phyloP scores from a whole-genome alignment of 73 alveolate genomes.

The Uronychia setigera region DNA sequence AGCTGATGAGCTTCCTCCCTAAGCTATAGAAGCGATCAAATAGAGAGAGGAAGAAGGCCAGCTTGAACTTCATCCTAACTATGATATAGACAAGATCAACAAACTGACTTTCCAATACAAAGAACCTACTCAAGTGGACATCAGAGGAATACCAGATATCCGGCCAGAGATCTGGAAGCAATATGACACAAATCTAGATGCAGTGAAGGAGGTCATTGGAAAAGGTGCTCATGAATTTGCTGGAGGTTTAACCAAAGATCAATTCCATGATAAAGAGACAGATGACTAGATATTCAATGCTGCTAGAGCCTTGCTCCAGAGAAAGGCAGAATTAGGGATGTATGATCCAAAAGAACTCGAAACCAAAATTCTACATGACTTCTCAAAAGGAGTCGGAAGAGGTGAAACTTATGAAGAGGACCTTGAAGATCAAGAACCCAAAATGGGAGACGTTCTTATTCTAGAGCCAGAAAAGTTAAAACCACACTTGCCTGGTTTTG shows the following conservation, averaged over 20 bases:
- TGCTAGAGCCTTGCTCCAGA: conserved; percentile 34
- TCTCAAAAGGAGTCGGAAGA: conserved; percentile 60
- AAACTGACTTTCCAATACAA: conserved; percentile 57
- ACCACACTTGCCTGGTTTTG: conserved; percentile 30
- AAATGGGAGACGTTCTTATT: conserved; percentile 76
- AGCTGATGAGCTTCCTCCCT: conserved; percentile 33
- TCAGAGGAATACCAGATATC: conserved; percentile 69
- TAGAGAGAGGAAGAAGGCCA: conserved; percentile 59
- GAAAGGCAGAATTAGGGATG: conserved; percentile 68
- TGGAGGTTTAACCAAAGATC: conserved; percentile 48
- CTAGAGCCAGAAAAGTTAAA: conserved; percentile 66
- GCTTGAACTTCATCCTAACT: conserved; percentile 66
- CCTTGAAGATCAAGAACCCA: conserved; percentile 51
- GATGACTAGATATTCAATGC: conserved; percentile 50
- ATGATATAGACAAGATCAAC: conserved; percentile 69
- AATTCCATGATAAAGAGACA: conserved; percentile 65
- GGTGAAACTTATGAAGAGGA: conserved; percentile 47
- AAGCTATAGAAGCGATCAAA: background rate
- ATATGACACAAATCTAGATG: conserved; percentile 74
- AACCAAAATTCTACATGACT: conserved; percentile 45
- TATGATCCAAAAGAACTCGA: conserved; percentile 67
- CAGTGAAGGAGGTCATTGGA: conserved; percentile 55
- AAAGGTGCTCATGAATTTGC: conserved; percentile 68
- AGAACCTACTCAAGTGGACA: conserved; percentile 63
- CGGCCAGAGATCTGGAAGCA: conserved; percentile 68